phyloP scores from a whole-genome alignment of 225 moss, liverwort and hornwort species.

The Straminergon stramineum region DNA sequence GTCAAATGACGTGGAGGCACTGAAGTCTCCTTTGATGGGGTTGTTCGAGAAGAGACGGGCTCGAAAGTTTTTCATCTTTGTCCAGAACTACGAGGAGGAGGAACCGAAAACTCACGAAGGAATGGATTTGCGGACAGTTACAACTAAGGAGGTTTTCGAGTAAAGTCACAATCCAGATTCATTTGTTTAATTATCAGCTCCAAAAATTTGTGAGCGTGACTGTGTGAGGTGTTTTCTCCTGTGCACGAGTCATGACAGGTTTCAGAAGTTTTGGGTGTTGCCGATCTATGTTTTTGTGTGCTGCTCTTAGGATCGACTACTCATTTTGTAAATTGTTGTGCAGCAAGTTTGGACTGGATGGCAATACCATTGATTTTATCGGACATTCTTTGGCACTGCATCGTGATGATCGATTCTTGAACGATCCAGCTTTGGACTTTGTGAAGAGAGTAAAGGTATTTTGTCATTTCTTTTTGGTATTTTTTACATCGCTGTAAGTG shows the following conservation, averaged over 20 bases:
- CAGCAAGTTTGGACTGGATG: constrained; percentile 84
- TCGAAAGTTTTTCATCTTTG: constrained; percentile 86
- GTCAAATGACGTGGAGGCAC: constrained; percentile 80
- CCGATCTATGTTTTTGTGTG: background rate
- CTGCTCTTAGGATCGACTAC: background rate
- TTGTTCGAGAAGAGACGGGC: constrained; percentile 80
- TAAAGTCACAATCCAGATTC: constrained; percentile 7
- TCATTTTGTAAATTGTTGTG: background rate
- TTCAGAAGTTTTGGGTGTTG: background rate
- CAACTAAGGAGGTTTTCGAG: constrained; percentile 75
- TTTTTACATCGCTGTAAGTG: background rate
- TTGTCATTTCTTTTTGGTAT: background rate
- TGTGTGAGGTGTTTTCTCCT: background rate
- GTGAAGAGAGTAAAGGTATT: constrained; percentile 68
- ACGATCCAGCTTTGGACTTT: constrained; percentile 62
- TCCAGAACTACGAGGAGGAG: constrained; percentile 78
- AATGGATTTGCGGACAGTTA: constrained; percentile 62
- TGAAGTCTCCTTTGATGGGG: constrained; percentile 92
- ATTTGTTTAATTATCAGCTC: background rate
- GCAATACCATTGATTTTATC: constrained; percentile 81
- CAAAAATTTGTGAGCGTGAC: background rate
- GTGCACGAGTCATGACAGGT: background rate
- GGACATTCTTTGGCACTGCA: constrained; percentile 88
- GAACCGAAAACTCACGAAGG: constrained; percentile 79
- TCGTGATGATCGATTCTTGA: constrained; percentile 71